These are phyloP conservation scores for Hordeum vulgare DNA, from an alignment of 176 grass and related monocot genomes.

Conservation along the genomic window DNA sequence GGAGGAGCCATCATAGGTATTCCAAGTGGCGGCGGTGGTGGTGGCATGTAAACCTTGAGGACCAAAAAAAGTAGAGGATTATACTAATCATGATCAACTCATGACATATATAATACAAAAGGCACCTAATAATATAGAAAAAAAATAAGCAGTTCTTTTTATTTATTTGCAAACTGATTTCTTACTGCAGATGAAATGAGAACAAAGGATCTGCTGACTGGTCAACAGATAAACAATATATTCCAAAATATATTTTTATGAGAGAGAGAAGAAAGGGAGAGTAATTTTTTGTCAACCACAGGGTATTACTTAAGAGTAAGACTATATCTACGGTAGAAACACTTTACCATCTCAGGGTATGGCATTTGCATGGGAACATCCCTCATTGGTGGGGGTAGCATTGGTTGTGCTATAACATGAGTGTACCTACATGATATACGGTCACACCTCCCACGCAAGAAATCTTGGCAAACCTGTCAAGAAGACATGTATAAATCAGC, in stretches of 20 bases:
- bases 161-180: conserved; percentile 16
- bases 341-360: conserved; percentile 45
- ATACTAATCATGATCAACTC: conserved; percentile 2
- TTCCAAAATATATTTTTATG: background rate
- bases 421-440: conserved; percentile 64
- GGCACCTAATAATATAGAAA: background rate
- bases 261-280: background rate
- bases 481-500: background rate
- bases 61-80: background rate
- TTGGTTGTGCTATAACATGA: conserved; percentile 35
- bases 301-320: background rate
- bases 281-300: conserved; percentile 6
- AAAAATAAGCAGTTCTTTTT: background rate
- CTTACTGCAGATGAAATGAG: background rate
- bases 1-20: conserved; percentile 36
- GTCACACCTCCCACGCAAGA: conserved; percentile 58
- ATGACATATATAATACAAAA: background rate
- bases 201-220: background rate
- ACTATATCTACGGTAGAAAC: background rate
- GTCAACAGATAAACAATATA: background rate
- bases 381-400: conserved; percentile 38
- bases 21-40: conserved; percentile 30
- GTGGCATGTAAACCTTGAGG: conserved; percentile 48
- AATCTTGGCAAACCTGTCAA: conserved; percentile 66
- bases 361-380: conserved; percentile 40